Evolutionary conservation across 306 rosid genomes (phyloP).

Genomic region (Luffa acutangula): DNA sequence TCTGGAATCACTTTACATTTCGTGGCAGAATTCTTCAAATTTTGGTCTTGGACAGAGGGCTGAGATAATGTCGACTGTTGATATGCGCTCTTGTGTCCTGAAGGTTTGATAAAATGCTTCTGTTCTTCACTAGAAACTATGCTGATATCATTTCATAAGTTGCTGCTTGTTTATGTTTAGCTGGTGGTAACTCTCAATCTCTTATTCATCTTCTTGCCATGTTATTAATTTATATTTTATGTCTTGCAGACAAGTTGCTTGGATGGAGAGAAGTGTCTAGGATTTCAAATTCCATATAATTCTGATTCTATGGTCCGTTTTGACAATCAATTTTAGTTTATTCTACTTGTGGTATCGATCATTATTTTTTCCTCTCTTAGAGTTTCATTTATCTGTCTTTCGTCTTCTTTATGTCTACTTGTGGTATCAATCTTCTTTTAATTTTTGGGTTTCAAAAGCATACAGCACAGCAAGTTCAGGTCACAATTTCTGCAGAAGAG

Average conservation of each 20-base stretch:
- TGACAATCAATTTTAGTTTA: constrained; percentile 11
- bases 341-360: background rate
- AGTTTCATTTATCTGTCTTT: constrained; percentile 17
- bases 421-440: too few relatives aligned
- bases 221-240: background rate
- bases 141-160: background rate
- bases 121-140: background rate
- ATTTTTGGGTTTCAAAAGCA: constrained; percentile 29
- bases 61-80: constrained; percentile 34
- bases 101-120: constrained; percentile 37
- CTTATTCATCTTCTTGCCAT: background rate
- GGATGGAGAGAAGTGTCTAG: constrained; percentile 40
- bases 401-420: background rate
- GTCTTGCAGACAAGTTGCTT: constrained; percentile 45
- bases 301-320: constrained; percentile 44
- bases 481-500: constrained; percentile 54
- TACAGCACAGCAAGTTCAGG: constrained; percentile 34
- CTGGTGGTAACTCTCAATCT: background rate
- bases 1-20: constrained; percentile 39
- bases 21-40: constrained; percentile 45
- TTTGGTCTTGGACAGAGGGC: constrained; percentile 55
- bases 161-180: background rate
- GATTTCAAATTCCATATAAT: constrained; percentile 37
- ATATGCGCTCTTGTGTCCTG: constrained; percentile 49
- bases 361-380: background rate